phyloP scores from a whole-genome alignment of 2,329 filamentous ascomycete genomes.

The Aureobasidium mangrovei region DNA sequence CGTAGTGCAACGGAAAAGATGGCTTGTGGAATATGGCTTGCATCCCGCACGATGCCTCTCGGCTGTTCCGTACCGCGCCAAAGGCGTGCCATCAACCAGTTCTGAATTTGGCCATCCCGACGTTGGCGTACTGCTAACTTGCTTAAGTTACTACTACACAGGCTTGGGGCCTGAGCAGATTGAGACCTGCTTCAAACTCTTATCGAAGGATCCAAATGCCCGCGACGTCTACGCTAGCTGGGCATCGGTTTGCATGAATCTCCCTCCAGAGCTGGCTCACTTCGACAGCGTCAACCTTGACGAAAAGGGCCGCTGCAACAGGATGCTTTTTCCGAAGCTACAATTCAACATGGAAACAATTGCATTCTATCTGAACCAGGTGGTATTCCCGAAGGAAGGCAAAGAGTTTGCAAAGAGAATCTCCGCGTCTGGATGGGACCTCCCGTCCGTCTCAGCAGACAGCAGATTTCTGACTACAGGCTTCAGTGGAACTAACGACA shows the following conservation, averaged over 20 bases:
- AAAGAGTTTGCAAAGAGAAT: slow-evolving; percentile 57
- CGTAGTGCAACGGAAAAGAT: slow-evolving; percentile 53
- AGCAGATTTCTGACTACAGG: slow-evolving; percentile 47
- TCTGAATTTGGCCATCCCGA: slow-evolving; percentile 63
- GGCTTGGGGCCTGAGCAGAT: slow-evolving; percentile 46
- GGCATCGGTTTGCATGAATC: slow-evolving; percentile 15
- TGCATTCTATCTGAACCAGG: slow-evolving; percentile 58
- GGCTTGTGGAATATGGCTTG: slow-evolving; percentile 54
- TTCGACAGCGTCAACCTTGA: slow-evolving; percentile 23
- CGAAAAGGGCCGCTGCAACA: slow-evolving; percentile 19
- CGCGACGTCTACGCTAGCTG: slow-evolving; percentile 22
- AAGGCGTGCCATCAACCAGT: slow-evolving; percentile 53
- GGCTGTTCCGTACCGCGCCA: slow-evolving; percentile 59
- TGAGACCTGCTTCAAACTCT: slow-evolving; percentile 16
- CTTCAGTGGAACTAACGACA: slow-evolving; percentile 66
- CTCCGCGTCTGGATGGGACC: slow-evolving; percentile 59
- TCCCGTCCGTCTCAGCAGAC: slow-evolving; percentile 45
- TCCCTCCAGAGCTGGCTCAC: slow-evolving; percentile 17
- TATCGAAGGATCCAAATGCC: slow-evolving; percentile 20
- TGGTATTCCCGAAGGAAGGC: slow-evolving; percentile 57
- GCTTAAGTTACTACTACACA: slow-evolving; percentile 57
- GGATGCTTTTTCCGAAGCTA: slow-evolving; percentile 32
- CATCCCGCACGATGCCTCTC: slow-evolving; percentile 45
- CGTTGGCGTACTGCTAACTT: slow-evolving; percentile 56
- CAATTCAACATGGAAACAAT: slow-evolving; percentile 45